These are phyloP conservation scores for Trifolium fragiferum DNA, from an alignment of 306 rosid genomes.

Conservation along the genomic window DNA sequence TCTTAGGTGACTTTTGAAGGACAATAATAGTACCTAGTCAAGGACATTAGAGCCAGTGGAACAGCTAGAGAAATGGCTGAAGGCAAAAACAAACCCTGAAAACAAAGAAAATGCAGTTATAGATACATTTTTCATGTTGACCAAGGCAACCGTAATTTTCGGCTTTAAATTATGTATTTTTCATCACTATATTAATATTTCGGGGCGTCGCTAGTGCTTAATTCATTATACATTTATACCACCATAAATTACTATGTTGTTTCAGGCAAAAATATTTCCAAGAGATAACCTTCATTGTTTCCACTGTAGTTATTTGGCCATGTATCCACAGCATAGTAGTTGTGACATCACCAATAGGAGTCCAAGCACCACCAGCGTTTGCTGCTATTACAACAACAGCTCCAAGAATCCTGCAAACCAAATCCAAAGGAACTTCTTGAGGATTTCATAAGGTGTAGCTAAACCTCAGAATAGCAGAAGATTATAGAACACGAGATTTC, in stretches of 20 bases:
- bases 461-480: conserved; percentile 28
- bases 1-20: conserved; percentile 24
- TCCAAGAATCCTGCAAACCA: conserved; percentile 85
- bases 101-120: conserved; percentile 37
- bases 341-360: conserved; percentile 97
- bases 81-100: conserved; percentile 75
- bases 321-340: conserved; percentile 99
- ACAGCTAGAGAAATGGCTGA: conserved; percentile 78
- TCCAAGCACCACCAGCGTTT: conserved; percentile 99
- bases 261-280: background rate
- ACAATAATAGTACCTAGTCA: conserved; percentile 67
- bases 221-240: conserved; percentile 20
- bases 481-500: conserved; percentile 9
- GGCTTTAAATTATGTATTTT: background rate
- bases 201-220: conserved; percentile 16
- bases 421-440: conserved; percentile 43
- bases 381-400: conserved; percentile 97
- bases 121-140: conserved; percentile 10
- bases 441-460: conserved; percentile 21
- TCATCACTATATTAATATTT: conserved; percentile 2
- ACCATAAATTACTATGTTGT: conserved; percentile 13
- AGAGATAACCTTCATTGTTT: conserved; percentile 72
- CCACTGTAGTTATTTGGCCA: conserved; percentile 86
- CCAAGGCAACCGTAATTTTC: conserved; percentile 16
- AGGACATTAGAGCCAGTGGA: conserved; percentile 85